Evolutionary conservation across 306 rosid genomes (phyloP), one percentile per base, ranked within the genome.

Genomic region (Bauhinia variegata): DNA sequence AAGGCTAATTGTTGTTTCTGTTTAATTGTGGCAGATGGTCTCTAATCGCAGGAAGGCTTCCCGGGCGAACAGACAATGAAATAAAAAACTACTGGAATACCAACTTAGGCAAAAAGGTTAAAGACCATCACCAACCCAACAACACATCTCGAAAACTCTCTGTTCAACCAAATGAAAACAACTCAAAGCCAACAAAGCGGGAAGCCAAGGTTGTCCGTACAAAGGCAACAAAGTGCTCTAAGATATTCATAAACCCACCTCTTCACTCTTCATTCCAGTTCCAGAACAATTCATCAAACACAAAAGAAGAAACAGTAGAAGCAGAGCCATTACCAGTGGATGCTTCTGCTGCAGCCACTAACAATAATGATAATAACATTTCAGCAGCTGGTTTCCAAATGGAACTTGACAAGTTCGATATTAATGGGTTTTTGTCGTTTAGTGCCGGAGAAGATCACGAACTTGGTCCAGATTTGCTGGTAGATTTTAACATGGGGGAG

Each of bases 21-120:
- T n/a, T n/a, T n/a, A n/a, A n/a, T 34, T 34, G 38, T 34, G 38
- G 18, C 16, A 64, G 69, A 49, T 64, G 70, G 70, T 64, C 70
- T 11, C 70, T 64, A 3, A 64, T 64, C 11, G 70, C 70, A n/a
- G 70, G 70, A 4, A 47, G 70, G 47, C 70, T 64, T 31, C 70
- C 70, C 13, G 70, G 70, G 32, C 56, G 70, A 64, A 64, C 70
- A 64, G 70, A 64, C n/a, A n/a, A n/a, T n/a, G n/a, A n/a, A n/a
- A n/a, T n/a, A n/a, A n/a, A n/a, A n/a, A n/a, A n/a, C n/a, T n/a
- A n/a, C n/a, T n/a, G n/a, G n/a, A n/a, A n/a, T n/a, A n/a, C n/a
- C n/a, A n/a, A n/a, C n/a, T n/a, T n/a, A n/a, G n/a, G n/a, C n/a
- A n/a, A n/a, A n/a, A n/a, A n/a, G n/a, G n/a, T n/a, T n/a, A n/a